These are phyloP conservation scores for Penicillium roqueforti DNA, from an alignment of 495 filamentous ascomycete genomes.

Conservation along the genomic window DNA sequence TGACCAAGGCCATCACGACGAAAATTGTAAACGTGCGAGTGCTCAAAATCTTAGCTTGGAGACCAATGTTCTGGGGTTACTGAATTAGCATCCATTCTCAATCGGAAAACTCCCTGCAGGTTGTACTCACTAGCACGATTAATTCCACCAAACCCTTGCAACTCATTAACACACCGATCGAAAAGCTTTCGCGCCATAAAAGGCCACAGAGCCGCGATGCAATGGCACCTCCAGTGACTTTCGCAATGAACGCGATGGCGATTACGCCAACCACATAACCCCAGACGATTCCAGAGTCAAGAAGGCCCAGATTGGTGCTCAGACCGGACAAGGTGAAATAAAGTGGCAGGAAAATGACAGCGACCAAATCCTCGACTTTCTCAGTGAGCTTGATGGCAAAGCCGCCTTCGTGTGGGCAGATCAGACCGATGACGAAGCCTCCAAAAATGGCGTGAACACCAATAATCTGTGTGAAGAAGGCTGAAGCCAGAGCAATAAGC, in stretches of 20 bases:
- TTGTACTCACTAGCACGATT: constrained; percentile 77
- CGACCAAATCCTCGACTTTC: constrained; percentile 92
- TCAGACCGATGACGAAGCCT: constrained; percentile 80
- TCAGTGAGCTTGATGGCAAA: constrained; percentile 94
- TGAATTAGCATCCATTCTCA: background rate
- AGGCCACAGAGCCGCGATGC: constrained; percentile 75
- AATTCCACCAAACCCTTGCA: constrained; percentile 96
- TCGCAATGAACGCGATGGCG: constrained; percentile 76
- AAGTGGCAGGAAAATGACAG: constrained; percentile 83
- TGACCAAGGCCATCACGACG: constrained; percentile 94
- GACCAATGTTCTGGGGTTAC: constrained; percentile 76
- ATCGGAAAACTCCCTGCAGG: background rate
- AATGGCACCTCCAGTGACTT: constrained; percentile 79
- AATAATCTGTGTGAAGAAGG: constrained; percentile 96
- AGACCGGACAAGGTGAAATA: constrained; percentile 95
- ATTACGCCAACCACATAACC: constrained; percentile 87
- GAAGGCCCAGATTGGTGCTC: constrained; percentile 80
- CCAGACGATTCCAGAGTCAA: constrained; percentile 83
- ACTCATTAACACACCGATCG: constrained; percentile 92
- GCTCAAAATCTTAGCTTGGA: constrained; percentile 86
- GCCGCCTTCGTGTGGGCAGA: constrained; percentile 91
- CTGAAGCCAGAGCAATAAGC: constrained; percentile 69
- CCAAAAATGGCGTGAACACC: constrained; percentile 91
- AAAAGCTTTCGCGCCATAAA: constrained; percentile 88
- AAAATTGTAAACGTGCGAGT: constrained; percentile 93